A percentile compares a stretch with the other conserved stretches of the same genome.
Conservation (phyloP, 441 rosid species). For the Gossypium aridum region DNA sequence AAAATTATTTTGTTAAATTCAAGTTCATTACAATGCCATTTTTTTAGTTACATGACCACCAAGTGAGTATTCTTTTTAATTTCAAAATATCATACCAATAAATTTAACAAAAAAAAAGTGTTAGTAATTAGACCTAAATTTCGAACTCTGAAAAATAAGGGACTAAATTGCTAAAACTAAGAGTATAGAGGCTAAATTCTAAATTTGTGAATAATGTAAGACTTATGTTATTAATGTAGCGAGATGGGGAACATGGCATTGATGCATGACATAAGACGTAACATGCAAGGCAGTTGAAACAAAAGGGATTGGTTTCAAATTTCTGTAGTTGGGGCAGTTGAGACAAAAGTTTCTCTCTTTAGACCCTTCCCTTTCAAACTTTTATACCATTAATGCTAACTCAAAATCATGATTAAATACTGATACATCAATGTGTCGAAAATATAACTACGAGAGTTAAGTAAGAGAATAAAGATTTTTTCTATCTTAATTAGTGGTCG, state of each 20-base stretch:
- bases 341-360: background rate
- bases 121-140: too few relatives aligned
- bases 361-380: background rate
- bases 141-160: too few relatives aligned
- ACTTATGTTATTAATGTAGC: background rate
- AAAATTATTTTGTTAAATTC: too few relatives aligned
- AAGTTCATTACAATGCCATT: too few relatives aligned
- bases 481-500: fast-evolving
- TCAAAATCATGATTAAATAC: background rate
- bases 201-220: too few relatives aligned
- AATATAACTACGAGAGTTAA: background rate
- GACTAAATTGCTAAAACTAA: too few relatives aligned
- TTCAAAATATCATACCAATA: too few relatives aligned
- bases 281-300: background rate
- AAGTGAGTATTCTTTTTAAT: too few relatives aligned
- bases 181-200: too few relatives aligned
- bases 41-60: too few relatives aligned
- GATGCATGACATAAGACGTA: background rate
- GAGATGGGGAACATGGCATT: constrained; percentile 1
- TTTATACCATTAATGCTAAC: background rate
- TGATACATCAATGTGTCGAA: background rate
- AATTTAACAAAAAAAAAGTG: too few relatives aligned
- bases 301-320: background rate
- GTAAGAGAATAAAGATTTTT: fast-evolving
- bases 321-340: constrained; percentile 3